Base-by-base conservation (phyloP, 768 basidiomycete genomes). In the Gelatoporia subvermispora region DNA sequence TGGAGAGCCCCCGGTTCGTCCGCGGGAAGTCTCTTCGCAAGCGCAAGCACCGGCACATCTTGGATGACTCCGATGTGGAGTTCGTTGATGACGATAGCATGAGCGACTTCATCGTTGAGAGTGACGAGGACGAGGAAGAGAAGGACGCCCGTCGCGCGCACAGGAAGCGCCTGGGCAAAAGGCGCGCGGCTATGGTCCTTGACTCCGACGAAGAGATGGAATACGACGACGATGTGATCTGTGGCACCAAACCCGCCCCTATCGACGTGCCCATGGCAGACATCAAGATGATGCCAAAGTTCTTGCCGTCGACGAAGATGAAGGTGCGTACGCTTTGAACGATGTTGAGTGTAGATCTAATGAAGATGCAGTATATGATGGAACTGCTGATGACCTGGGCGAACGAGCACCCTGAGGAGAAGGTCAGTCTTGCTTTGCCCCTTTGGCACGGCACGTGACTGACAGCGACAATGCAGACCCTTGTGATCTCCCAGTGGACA, bases 281-380 rank as follows among this genome's bases (percentile, higher is more conserved):
- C 7, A 61, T 79, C 49, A 71, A 73, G 54, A 51, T 71, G 11
- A 72, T 81, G 68, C 71, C 80, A 15, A 67, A 72, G 25, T 83
- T 85, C 64, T 58, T 83, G 34, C 82, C 84, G 0, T 84, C 84
- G 4, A 84, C 82, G 2, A 88, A 88, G 72, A 84, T 87, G 84
- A 81, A 82, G 69, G 81, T 81, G 50, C 31, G 70, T 13, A 31
- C 5, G 13, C 13, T 7, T 31, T 31, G 28, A 31, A 7, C 13
- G 7, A 31, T 13, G 28, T 31, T 13, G 7, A 13, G 28, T 13
- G 13, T 31, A 13, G 28, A 13, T 13, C 13, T 7, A 31, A 5
- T 7, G 28, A 31, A 31, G 28, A 5, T 5, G 7, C 13, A 81
- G 77, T 69, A 65, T 42, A 81, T 81, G 78, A 86, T 85, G 74